Evolutionary conservation across 2,329 filamentous ascomycete species (phyloP).

Genomic region (Monosporascus sp.): DNA sequence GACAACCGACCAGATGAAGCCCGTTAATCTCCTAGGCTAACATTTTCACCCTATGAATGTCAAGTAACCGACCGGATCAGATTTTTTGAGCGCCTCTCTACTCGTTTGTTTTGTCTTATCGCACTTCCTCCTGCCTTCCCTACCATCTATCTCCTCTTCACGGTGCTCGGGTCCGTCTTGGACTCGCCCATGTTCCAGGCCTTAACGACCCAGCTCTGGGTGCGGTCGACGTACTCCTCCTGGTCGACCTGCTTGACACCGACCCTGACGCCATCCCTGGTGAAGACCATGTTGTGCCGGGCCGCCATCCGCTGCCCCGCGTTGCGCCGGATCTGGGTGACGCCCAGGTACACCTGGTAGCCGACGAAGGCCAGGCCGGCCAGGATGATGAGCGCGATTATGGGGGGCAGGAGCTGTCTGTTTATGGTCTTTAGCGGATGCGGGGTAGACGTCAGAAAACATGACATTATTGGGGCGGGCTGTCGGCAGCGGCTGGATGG

Average conservation of each 20-base stretch:
- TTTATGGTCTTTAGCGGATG: too few relatives aligned
- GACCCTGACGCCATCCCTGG: conserved; percentile 68
- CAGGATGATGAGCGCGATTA: conserved; percentile 57
- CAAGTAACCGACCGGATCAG: too few relatives aligned
- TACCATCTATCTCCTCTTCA: conserved; percentile 23
- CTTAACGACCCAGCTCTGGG: conserved; percentile 64
- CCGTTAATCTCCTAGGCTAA: too few relatives aligned
- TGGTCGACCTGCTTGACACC: conserved; percentile 62
- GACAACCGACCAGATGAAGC: too few relatives aligned
- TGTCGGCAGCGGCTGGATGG: too few relatives aligned
- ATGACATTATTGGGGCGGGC: background rate
- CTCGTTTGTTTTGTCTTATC: conserved; percentile 10
- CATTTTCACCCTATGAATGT: too few relatives aligned
- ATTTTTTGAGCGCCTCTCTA: conserved; percentile 3
- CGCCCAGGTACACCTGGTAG: conserved; percentile 68
- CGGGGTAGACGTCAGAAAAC: background rate
- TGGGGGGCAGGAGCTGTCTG: conserved; percentile 60
- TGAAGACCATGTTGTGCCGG: conserved; percentile 69
- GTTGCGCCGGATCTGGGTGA: conserved; percentile 58
- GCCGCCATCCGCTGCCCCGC: conserved; percentile 63
- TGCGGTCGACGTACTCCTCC: conserved; percentile 69
- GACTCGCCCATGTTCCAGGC: conserved; percentile 52
- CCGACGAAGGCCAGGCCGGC: conserved; percentile 57
- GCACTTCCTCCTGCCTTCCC: conserved; percentile 23
- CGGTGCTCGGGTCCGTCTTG: conserved; percentile 18